phyloP scores from a whole-genome alignment of 208 protist genomes.

The Crithidia fasciculata region DNA sequence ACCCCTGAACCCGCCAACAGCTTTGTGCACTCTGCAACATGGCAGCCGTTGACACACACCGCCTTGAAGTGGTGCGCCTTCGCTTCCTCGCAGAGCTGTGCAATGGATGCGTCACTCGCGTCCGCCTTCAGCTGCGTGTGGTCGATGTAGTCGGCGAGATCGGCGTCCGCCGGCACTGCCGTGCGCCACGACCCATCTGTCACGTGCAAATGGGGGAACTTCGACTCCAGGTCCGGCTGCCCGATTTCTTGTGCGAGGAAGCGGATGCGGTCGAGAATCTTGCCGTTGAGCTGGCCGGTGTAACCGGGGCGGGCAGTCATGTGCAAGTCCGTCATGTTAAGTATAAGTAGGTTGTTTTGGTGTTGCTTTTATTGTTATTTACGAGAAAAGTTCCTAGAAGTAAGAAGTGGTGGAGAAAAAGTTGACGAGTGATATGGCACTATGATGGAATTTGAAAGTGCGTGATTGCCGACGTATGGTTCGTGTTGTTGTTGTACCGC shows the following conservation, averaged over 20 bases:
- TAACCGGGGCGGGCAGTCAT: constrained; percentile 64
- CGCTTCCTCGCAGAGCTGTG: constrained; percentile 91
- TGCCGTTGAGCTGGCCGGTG: constrained; percentile 60
- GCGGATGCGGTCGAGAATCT: constrained; percentile 61
- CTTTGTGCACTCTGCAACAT: constrained; percentile 54
- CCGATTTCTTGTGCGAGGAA: constrained; percentile 45
- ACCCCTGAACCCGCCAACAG: constrained; percentile 59
- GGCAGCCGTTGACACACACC: constrained; percentile 94
- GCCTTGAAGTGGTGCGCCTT: constrained; percentile 79
- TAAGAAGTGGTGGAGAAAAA: too few relatives aligned
- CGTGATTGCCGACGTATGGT: too few relatives aligned
- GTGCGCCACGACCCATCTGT: constrained; percentile 64
- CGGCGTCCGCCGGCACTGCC: constrained; percentile 4
- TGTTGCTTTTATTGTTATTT: neutral
- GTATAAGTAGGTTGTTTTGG: neutral
- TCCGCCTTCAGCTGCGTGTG: constrained; percentile 93
- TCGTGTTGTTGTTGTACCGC: too few relatives aligned
- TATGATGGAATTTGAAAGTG: too few relatives aligned
- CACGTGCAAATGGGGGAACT: constrained; percentile 67
- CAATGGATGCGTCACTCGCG: constrained; percentile 56
- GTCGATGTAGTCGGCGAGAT: constrained; percentile 84
- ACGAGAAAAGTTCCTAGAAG: neutral
- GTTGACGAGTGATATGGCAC: too few relatives aligned
- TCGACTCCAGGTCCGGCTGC: constrained; percentile 50
- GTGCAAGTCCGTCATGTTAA: constrained; percentile 41